These are phyloP conservation scores for Paraconiothyrium brasiliense DNA, from an alignment of 2,329 filamentous ascomycete genomes.

Conservation along the genomic window DNA sequence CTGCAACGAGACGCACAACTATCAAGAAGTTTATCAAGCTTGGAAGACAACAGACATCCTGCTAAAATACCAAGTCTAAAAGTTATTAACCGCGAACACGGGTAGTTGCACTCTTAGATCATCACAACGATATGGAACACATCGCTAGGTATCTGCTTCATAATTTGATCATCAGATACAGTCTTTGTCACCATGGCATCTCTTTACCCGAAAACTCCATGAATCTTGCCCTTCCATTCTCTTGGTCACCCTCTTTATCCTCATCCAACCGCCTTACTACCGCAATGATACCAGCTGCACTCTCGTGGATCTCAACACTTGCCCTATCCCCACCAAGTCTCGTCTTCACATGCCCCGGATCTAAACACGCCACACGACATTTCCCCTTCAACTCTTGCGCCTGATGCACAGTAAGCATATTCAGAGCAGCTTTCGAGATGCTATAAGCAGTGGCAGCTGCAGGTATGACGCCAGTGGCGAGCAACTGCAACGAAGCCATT, in stretches of 20 bases:
- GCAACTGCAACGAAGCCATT: slow-evolving; percentile 18
- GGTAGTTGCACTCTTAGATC: too few species aligned
- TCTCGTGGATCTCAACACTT: slow-evolving; percentile 18
- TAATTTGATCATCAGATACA: too few species aligned
- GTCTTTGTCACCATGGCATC: slow-evolving; percentile 18
- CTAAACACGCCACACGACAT: slow-evolving; percentile 14
- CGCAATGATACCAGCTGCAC: slow-evolving; percentile 17
- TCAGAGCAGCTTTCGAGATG: slow-evolving; percentile 19
- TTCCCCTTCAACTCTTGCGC: slow-evolving; percentile 18
- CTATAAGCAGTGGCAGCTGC: slow-evolving; percentile 16
- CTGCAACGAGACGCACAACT: too few species aligned
- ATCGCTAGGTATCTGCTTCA: too few species aligned
- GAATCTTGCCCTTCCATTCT: slow-evolving; percentile 16
- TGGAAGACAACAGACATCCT: too few species aligned
- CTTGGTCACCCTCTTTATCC: slow-evolving; percentile 7
- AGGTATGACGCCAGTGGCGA: not conserved
- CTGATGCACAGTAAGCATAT: slow-evolving; percentile 22
- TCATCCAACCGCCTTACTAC: slow-evolving; percentile 6
- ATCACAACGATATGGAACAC: too few species aligned
- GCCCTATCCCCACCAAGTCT: slow-evolving; percentile 18
- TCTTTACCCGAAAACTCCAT: slow-evolving; percentile 17
- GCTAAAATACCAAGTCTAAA: too few species aligned
- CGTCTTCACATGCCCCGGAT: slow-evolving; percentile 23
- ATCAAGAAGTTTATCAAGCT: too few species aligned
- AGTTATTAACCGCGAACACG: too few species aligned